Evolutionary conservation across 2,329 filamentous ascomycete genomes (phyloP).

Genomic region (Fusarium sp.): DNA sequence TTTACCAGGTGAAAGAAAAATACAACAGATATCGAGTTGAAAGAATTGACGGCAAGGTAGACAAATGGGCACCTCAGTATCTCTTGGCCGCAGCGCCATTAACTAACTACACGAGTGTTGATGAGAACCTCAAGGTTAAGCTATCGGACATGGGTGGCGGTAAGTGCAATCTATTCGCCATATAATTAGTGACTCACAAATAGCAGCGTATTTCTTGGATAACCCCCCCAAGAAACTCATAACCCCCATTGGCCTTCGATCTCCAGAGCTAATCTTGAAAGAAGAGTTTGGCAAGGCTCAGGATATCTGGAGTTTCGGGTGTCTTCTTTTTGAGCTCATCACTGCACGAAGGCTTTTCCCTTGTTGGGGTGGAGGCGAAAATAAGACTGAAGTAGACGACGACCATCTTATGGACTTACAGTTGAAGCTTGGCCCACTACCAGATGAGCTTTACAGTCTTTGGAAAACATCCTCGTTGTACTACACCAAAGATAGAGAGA

Average conservation of each 20-base stretch:
- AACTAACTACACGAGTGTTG: background rate
- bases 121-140: background rate
- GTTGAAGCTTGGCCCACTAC: background rate
- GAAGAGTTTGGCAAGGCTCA: background rate
- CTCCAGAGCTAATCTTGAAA: constrained; percentile 13
- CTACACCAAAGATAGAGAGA: background rate
- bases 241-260: accelerated
- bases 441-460: background rate
- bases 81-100: background rate
- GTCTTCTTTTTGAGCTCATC: constrained; percentile 12
- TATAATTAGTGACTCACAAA: background rate
- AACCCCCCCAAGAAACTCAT: background rate
- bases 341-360: background rate
- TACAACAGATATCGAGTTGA: background rate
- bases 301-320: constrained; percentile 30
- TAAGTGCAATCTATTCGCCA: background rate
- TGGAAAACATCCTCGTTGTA: constrained; percentile 13
- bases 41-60: constrained; percentile 10
- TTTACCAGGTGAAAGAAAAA: constrained; percentile 3
- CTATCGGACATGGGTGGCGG: constrained; percentile 23
- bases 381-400: background rate
- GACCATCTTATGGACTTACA: background rate
- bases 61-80: constrained; percentile 9
- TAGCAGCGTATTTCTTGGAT: constrained; percentile 1
- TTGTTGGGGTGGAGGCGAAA: accelerated